These are phyloP conservation scores for Trametes gibbosa DNA, from an alignment of 768 basidiomycete genomes.

Conservation along the genomic window DNA sequence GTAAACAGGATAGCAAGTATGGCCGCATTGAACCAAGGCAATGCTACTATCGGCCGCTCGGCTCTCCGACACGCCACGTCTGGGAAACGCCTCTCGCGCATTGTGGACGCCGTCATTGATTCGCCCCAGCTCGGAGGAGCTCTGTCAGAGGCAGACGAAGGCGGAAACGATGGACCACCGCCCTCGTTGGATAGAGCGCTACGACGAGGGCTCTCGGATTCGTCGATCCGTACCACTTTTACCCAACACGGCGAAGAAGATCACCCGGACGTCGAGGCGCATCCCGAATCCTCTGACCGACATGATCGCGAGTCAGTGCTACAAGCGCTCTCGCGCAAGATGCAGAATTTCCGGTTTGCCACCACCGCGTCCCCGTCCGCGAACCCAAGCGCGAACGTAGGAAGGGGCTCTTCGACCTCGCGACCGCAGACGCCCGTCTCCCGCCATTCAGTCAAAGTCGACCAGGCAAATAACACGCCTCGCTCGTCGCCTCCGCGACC, in stretches of 20 bases:
- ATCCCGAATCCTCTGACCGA: neutral
- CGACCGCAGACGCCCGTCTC: slow-evolving; percentile 14
- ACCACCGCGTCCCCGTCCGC: slow-evolving; percentile 28
- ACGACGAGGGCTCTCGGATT: slow-evolving; percentile 84
- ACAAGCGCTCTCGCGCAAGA: slow-evolving; percentile 31
- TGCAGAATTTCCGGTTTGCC: slow-evolving; percentile 31
- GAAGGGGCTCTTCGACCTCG: neutral
- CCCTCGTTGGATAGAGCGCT: slow-evolving; percentile 66
- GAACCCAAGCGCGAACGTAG: slow-evolving; percentile 3
- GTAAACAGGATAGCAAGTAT: neutral
- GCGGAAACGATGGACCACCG: slow-evolving; percentile 16
- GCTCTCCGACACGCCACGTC: slow-evolving; percentile 25
- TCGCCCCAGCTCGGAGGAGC: slow-evolving; percentile 34
- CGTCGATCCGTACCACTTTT: slow-evolving; percentile 88
- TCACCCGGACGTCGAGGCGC: neutral
- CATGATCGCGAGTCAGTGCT: slow-evolving; percentile 30
- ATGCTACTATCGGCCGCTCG: slow-evolving; percentile 25
- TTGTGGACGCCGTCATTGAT: slow-evolving; percentile 80
- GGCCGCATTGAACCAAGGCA: slow-evolving; percentile 1
- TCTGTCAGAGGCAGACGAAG: slow-evolving; percentile 34
- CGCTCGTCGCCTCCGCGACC: slow-evolving; percentile 22
- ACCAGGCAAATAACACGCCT: slow-evolving; percentile 12
- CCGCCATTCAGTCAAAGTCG: neutral
- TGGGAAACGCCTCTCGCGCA: slow-evolving; percentile 49
- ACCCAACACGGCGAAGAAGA: slow-evolving; percentile 47